A percentile compares a stretch with the other conserved stretches of the same genome.
These are phyloP conservation scores for Darksidea phi DNA, from an alignment of 495 filamentous ascomycete genomes.

Conservation along the genomic window DNA sequence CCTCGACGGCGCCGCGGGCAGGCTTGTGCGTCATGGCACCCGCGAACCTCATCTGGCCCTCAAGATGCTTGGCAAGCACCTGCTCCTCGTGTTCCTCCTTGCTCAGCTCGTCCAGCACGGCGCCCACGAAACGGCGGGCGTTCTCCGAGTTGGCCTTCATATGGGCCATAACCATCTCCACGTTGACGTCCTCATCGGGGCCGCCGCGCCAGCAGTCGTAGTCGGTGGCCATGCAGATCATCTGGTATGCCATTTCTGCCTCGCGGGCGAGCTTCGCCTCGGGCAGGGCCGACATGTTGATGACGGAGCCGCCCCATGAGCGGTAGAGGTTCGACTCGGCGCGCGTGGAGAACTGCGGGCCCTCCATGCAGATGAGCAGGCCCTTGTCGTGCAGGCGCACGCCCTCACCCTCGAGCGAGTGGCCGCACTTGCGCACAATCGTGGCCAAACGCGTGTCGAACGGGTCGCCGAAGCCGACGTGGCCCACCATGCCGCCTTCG, in stretches of 20 bases:
- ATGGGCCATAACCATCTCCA: constrained; percentile 95
- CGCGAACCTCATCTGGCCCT: constrained; percentile 59
- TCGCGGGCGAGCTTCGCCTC: constrained; percentile 95
- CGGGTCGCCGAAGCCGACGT: constrained; percentile 93
- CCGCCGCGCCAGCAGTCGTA: constrained; percentile 93
- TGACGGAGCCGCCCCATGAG: constrained; percentile 81
- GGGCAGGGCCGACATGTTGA: constrained; percentile 97
- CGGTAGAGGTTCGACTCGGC: constrained; percentile 95
- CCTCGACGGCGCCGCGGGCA: constrained; percentile 45
- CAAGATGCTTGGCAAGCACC: constrained; percentile 74
- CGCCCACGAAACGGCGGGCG: constrained; percentile 77
- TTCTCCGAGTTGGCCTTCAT: constrained; percentile 92
- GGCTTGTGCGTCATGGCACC: constrained; percentile 44
- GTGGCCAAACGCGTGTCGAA: constrained; percentile 77
- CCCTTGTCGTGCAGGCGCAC: constrained; percentile 75
- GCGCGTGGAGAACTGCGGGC: constrained; percentile 95
- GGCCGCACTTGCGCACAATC: constrained; percentile 70
- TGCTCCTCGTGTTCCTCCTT: constrained; percentile 72
- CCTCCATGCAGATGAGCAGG: constrained; percentile 91
- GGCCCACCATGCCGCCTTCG: constrained; percentile 86
- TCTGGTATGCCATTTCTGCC: constrained; percentile 93
- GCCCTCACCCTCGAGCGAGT: constrained; percentile 73
- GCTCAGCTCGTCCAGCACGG: constrained; percentile 80
- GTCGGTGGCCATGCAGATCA: constrained; percentile 99
- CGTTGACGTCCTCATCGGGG: constrained; percentile 64